These are phyloP conservation scores for Evansstolkia leycettana DNA, from an alignment of 495 filamentous ascomycete genomes.

Conservation along the genomic window DNA sequence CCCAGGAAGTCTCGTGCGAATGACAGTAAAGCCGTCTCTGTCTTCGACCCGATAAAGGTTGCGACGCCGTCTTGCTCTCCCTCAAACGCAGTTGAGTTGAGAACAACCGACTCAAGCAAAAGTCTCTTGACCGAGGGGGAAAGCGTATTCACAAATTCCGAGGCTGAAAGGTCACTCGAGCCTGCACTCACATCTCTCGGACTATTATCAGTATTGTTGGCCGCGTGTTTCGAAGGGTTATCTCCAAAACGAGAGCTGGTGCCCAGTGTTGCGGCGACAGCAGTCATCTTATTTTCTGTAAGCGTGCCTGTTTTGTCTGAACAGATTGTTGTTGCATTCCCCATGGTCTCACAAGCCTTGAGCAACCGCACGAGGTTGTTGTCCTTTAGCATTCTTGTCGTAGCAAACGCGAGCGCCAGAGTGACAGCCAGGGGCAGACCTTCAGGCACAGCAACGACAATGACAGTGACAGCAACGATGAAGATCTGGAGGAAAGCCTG, in stretches of 20 bases:
- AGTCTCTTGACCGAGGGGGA: slow-evolving; percentile 46
- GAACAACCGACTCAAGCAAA: slow-evolving; percentile 59
- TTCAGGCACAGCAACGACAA: slow-evolving; percentile 92
- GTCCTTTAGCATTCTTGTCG: slow-evolving; percentile 87
- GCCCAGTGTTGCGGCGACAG: slow-evolving; percentile 68
- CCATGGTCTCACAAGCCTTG: slow-evolving; percentile 97
- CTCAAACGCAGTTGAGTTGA: slow-evolving; percentile 87
- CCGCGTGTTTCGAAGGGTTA: slow-evolving; percentile 14
- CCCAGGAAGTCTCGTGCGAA: slow-evolving; percentile 67
- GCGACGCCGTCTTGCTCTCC: slow-evolving; percentile 54
- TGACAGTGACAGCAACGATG: slow-evolving; percentile 88
- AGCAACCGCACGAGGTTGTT: slow-evolving; percentile 88
- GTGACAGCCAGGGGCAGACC: slow-evolving; percentile 89
- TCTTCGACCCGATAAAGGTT: slow-evolving; percentile 80
- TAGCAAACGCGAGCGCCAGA: slow-evolving; percentile 86
- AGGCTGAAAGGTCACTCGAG: slow-evolving; percentile 32
- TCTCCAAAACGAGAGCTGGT: slow-evolving; percentile 55
- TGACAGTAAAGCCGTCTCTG: slow-evolving; percentile 69
- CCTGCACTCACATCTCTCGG: slow-evolving; percentile 5
- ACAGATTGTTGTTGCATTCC: slow-evolving; percentile 90
- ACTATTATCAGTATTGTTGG: neutral
- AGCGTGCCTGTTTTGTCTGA: slow-evolving; percentile 95
- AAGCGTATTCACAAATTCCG: slow-evolving; percentile 50
- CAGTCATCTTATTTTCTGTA: slow-evolving; percentile 88
- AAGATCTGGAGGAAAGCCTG: slow-evolving; percentile 85